Conservation (phyloP, 2,329 filamentous ascomycete genomes). For the Arthroderma sp. region DNA sequence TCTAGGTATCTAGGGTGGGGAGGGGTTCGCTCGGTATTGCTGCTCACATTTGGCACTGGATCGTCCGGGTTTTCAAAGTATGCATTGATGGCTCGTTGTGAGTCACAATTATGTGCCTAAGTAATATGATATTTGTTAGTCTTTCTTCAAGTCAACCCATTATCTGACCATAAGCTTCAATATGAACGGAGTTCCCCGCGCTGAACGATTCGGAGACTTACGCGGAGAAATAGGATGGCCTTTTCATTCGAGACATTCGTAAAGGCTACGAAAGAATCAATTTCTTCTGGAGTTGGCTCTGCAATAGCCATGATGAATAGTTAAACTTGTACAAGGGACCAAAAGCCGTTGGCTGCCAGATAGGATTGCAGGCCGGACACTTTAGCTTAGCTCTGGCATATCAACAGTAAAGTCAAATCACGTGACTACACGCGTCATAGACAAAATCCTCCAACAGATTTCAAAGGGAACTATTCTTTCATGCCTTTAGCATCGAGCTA, state of each 20-base stretch:
- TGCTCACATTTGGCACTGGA: slow-evolving; percentile 12
- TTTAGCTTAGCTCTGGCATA: no score
- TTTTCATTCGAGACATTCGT: slow-evolving; percentile 27
- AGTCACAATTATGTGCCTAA: slow-evolving; percentile 33
- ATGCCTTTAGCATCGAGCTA: no score
- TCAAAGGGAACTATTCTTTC: no score
- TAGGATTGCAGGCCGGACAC: no score
- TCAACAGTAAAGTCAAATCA: no score
- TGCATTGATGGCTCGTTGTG: slow-evolving; percentile 34
- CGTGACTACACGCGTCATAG: no score
- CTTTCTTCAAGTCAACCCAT: not conserved
- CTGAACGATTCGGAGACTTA: slow-evolving; percentile 9
- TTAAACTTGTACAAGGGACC: no score
- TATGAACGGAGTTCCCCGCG: not conserved
- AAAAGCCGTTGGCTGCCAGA: no score
- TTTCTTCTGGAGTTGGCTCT: slow-evolving; percentile 21
- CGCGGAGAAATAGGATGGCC: slow-evolving; percentile 30
- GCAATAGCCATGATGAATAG: slow-evolving; percentile 10
- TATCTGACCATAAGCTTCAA: no score
- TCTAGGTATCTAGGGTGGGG: no score
- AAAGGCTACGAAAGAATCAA: slow-evolving; percentile 28
- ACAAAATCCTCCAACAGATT: no score
- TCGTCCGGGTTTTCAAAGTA: slow-evolving; percentile 33
- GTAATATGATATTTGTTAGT: not conserved
- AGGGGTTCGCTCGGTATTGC: no score